phyloP scores from a whole-genome alignment of 2,329 filamentous ascomycete species.

The Trichoderma brevicompactum region DNA sequence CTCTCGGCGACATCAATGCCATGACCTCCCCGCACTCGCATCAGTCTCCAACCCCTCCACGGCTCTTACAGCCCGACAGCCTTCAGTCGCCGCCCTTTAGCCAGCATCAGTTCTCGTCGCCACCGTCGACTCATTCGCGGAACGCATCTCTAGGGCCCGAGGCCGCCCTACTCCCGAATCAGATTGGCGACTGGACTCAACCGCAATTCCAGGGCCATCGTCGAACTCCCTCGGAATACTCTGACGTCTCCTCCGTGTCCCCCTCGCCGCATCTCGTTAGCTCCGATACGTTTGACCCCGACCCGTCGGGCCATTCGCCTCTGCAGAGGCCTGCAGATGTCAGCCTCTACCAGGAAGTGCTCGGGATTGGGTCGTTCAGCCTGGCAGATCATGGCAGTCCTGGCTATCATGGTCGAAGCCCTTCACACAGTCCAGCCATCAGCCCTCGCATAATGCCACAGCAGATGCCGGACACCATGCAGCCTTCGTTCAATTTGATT shows the following conservation, averaged over 20 bases:
- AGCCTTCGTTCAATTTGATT: constrained; percentile 51
- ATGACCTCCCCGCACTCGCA: constrained; percentile 62
- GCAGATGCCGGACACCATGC: constrained; percentile 57
- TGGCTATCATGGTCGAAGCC: constrained; percentile 73
- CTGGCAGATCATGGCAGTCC: constrained; percentile 74
- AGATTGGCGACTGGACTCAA: constrained; percentile 58
- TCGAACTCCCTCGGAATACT: constrained; percentile 86
- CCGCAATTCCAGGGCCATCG: constrained; percentile 78
- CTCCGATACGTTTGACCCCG: constrained; percentile 77
- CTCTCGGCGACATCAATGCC: constrained; percentile 54
- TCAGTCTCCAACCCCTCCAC: constrained; percentile 61
- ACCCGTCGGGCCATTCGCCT: constrained; percentile 75
- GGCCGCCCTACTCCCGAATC: constrained; percentile 59
- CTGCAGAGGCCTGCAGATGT: constrained; percentile 75
- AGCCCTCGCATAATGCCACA: constrained; percentile 65
- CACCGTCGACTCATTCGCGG: constrained; percentile 56
- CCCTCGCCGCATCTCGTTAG: constrained; percentile 81
- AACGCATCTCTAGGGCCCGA: constrained; percentile 62
- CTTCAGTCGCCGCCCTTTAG: constrained; percentile 62
- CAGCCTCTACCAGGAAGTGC: constrained; percentile 74
- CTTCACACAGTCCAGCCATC: constrained; percentile 73
- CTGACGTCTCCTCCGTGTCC: constrained; percentile 84
- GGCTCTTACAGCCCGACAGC: constrained; percentile 56
- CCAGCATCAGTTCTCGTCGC: constrained; percentile 59
- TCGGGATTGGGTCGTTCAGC: constrained; percentile 79